These are phyloP conservation scores for Vitis riparia DNA, from an alignment of 164 flowering plant genomes.

Conservation along the genomic window DNA sequence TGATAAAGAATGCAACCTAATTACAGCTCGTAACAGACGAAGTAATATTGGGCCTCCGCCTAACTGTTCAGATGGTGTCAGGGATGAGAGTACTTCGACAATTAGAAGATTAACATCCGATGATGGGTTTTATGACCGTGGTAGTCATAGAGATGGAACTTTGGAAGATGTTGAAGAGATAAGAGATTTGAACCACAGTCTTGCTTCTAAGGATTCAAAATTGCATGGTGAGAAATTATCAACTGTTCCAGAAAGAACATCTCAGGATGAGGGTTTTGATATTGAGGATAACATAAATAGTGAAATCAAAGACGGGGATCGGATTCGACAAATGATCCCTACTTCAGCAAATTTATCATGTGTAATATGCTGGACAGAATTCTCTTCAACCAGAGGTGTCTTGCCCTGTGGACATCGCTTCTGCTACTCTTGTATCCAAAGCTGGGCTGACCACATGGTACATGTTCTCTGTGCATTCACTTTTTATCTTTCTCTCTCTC, in stretches of 20 bases:
- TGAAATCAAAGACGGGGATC: constrained; percentile 10
- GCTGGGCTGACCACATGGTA: constrained; percentile 91
- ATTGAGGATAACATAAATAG: constrained; percentile 19
- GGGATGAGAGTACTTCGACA: constrained; percentile 10
- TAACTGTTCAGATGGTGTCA: constrained; percentile 13
- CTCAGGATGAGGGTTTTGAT: constrained; percentile 19
- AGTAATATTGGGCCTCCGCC: constrained; percentile 8
- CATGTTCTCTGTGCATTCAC: constrained; percentile 1
- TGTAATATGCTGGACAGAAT: constrained; percentile 93
- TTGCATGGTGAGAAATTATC: constrained; percentile 12
- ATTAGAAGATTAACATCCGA: constrained; percentile 11
- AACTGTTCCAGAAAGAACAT: constrained; percentile 10
- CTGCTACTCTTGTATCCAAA: constrained; percentile 86
- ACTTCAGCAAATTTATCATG: constrained; percentile 64
- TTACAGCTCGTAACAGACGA: background rate
- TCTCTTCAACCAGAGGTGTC: constrained; percentile 75
- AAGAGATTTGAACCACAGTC: constrained; percentile 10
- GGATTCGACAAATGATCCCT: constrained; percentile 20
- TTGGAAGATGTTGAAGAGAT: constrained; percentile 26
- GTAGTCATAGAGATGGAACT: constrained; percentile 9
- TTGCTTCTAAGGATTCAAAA: constrained; percentile 18
- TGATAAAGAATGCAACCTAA: constrained; percentile 24
- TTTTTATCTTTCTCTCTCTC: background rate
- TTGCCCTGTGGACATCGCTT: constrained; percentile 95
- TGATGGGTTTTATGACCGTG: constrained; percentile 6